A percentile compares a stretch with the other conserved stretches of the same genome.
Evolutionary conservation across 768 basidiomycete species (phyloP).

Genomic region (Suillus decipiens): DNA sequence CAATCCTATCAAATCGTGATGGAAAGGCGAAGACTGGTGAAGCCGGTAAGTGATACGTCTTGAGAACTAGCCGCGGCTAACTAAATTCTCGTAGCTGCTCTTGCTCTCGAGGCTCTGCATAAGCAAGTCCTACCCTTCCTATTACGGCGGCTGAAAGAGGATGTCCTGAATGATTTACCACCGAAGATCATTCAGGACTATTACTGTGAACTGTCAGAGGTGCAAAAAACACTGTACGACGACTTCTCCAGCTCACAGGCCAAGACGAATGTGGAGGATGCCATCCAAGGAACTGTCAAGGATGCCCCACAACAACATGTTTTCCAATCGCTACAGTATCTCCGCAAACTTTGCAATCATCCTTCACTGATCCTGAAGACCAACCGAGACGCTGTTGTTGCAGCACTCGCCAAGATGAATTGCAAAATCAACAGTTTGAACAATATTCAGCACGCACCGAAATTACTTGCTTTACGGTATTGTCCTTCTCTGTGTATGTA

Average conservation of each 20-base stretch:
- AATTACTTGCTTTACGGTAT: constrained; percentile 87
- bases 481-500: constrained; percentile 23
- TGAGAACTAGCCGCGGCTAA: constrained; percentile 7
- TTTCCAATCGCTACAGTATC: constrained; percentile 96
- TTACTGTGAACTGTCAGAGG: constrained; percentile 93
- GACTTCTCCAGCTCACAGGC: constrained; percentile 86
- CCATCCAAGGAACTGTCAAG: constrained; percentile 44
- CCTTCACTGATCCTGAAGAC: constrained; percentile 87
- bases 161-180: constrained; percentile 92
- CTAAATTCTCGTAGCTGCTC: constrained; percentile 61
- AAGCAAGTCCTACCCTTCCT: constrained; percentile 99
- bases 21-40: constrained; percentile 94
- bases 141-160: constrained; percentile 93
- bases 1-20: constrained; percentile 92
- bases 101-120: constrained; percentile 93
- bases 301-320: constrained; percentile 76
- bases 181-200: constrained; percentile 99
- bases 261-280: constrained; percentile 60
- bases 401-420: constrained; percentile 59
- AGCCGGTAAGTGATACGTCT: constrained; percentile 65
- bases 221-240: constrained; percentile 94
- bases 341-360: constrained; percentile 97
- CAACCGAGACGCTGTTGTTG: constrained; percentile 55
- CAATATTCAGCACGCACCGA: constrained; percentile 92
- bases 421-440: constrained; percentile 49